phyloP scores from a whole-genome alignment of 805 yeast genomes.

The Ogataea polymorpha region DNA sequence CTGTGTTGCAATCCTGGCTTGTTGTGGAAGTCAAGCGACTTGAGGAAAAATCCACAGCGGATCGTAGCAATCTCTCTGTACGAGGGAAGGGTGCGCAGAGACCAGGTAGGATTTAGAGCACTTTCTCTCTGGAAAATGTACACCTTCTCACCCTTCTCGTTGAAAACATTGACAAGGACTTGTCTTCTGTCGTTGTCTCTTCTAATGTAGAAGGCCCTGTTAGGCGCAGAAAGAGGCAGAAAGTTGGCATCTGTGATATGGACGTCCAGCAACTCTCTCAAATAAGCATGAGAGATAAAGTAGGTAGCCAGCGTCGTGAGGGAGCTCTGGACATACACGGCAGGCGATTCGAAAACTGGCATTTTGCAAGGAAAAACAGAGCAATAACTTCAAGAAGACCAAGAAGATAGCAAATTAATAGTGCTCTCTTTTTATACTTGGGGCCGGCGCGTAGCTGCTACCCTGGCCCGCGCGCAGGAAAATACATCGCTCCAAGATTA shows the following conservation, averaged over 20 bases:
- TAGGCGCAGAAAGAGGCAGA: constrained; percentile 38
- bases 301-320: constrained; percentile 40
- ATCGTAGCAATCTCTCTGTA: constrained; percentile 49
- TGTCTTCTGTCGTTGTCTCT: constrained; percentile 46
- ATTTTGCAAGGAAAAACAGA: constrained; percentile 19
- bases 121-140: constrained; percentile 53
- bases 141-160: constrained; percentile 37
- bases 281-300: constrained; percentile 40
- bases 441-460: constrained; percentile 7
- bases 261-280: constrained; percentile 37
- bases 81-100: constrained; percentile 42
- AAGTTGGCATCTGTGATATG: constrained; percentile 40
- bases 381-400: constrained; percentile 12
- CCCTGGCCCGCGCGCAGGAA: not conserved
- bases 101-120: constrained; percentile 49
- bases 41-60: constrained; percentile 44
- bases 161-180: constrained; percentile 48
- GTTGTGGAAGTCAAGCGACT: constrained; percentile 48
- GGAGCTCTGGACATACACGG: constrained; percentile 42
- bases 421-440: constrained; percentile 2
- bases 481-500: not conserved
- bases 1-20: constrained; percentile 45
- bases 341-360: constrained; percentile 47
- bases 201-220: constrained; percentile 45
- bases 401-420: constrained; percentile 5